Base-by-base conservation (phyloP, 2,329 filamentous ascomycete species). In the Arthroderma sp. region DNA sequence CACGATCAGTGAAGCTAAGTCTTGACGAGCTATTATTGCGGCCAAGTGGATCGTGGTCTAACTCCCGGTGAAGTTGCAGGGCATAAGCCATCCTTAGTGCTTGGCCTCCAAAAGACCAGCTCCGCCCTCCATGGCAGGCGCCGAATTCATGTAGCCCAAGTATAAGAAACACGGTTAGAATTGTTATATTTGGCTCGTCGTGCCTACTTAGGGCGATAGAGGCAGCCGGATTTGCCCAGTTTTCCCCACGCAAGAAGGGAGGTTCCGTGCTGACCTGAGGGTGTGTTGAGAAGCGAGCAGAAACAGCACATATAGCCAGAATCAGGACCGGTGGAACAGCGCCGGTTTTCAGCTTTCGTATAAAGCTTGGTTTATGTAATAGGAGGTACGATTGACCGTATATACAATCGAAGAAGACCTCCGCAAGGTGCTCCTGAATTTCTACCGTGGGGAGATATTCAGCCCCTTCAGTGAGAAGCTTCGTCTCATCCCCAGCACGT, bases 81-180 rank as follows among this genome's bases (percentile, higher is more conserved):
- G 91, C 91, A 63, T 94, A 95, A 6, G 89, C 91, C 91, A 96
- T 96, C 34, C 91, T 77, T 57, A 94, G 87, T 9, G 89, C 91
- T 70, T 94, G 88, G 1, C 91, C 91, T 11, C 88, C 88, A 51
- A 96, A 77, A 48, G 93, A 86, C 91, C 91, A 98, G 60, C 88
- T 95, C 52, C 89, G 77, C 9, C 88, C 89, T 46, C 91, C 91
- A 60, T 96, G 89, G 58, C 91, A 96, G 8, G 89, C 96, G 45
- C 91, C 91, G 56, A 96, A 96, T 57, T 95, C 89, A 60, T 98
- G 89, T 33, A 98, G 71, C 3, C 87, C 88, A 10, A 96, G 73
- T 11, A 96, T 77, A 6, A 96, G 65, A 49, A 94, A 82, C 39
- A 89, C 91, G 4, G 88, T 95, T 38, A 98, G 66, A 36, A 95